These are phyloP conservation scores for Monilinia fructigena DNA, from an alignment of 2,329 filamentous ascomycete genomes.

Conservation along the genomic window DNA sequence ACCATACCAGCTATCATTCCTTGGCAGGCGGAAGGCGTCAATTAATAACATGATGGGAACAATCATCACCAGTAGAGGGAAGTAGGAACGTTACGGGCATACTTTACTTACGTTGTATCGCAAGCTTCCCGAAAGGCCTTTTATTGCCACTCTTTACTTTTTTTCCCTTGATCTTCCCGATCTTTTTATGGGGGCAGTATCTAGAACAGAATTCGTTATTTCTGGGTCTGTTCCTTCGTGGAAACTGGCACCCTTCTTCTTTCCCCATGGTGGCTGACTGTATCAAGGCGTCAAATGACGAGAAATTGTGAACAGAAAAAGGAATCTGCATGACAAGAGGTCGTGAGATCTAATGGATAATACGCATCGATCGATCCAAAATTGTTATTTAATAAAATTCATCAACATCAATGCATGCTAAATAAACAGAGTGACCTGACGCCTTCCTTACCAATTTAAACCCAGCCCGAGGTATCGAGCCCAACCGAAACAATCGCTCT, in stretches of 20 bases:
- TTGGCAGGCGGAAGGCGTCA: not conserved
- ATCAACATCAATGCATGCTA: slow-evolving; percentile 12
- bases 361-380: not conserved
- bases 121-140: not conserved
- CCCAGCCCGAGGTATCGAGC: not conserved
- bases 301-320: not conserved
- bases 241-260: not conserved
- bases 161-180: not conserved
- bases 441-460: not conserved
- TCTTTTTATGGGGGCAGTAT: not conserved
- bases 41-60: not conserved
- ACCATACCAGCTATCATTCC: not conserved
- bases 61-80: not conserved
- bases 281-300: not conserved
- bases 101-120: not conserved
- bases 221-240: not conserved
- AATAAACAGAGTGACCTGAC: slow-evolving; percentile 2
- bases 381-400: not conserved
- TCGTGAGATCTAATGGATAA: not conserved
- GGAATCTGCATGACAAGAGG: not conserved
- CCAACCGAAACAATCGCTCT: not conserved
- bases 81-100: not conserved
- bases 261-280: not conserved
- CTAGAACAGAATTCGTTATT: not conserved
- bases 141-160: not conserved